Base-by-base conservation (phyloP, 169 alveolate species). In the Eimeria brunetti region DNA sequence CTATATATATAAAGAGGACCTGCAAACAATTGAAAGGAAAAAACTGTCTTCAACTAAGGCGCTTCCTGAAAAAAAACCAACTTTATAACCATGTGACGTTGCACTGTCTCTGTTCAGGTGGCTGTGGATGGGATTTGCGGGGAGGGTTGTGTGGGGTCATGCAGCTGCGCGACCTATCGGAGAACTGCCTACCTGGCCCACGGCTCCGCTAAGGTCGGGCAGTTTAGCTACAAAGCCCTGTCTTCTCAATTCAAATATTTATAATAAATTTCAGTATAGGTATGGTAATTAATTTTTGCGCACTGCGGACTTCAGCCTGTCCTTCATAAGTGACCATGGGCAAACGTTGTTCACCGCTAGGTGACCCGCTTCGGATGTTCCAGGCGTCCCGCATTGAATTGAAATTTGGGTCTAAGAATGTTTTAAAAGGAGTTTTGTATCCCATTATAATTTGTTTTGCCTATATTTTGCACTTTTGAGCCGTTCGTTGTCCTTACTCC, bases 121-220 rank as follows among this genome's bases (percentile, higher is more conserved):
- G 89, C 62, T 46, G 89, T 49, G 71, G 12, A 27, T 30, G 20
- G 44, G 69, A 33, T 51, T 51, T 22, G 89, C 89, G 73, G 20
- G 89, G 89, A 81, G 89, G 49, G 89, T 33, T 46, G 67, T 81
- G 89, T 81, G 89, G 71, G 89, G 86, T 76, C 86, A n/a, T 33
- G 64, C 89, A 51, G 89, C 89, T 30, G 88, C 88, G 88, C 88
- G 67, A 81, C 89, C 89, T 81, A 81, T 81, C 89, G 89, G 71
- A 30, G 22, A 12, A 51, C 89, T 27, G 53, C 73, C 33, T 46
- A 27, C 89, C 89, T 81, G 73, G 49, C 89, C 89, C 62, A 76
- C 86, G 62, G 38, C 86, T 76, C 86, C 86, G 62, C 86, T 38
- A 16, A 7, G 62, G 20, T 62, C 86, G 86, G 44, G 27, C 41